Evolutionary conservation across 495 filamentous ascomycete species (phyloP).

Genomic region (Bathelium albidoporum): DNA sequence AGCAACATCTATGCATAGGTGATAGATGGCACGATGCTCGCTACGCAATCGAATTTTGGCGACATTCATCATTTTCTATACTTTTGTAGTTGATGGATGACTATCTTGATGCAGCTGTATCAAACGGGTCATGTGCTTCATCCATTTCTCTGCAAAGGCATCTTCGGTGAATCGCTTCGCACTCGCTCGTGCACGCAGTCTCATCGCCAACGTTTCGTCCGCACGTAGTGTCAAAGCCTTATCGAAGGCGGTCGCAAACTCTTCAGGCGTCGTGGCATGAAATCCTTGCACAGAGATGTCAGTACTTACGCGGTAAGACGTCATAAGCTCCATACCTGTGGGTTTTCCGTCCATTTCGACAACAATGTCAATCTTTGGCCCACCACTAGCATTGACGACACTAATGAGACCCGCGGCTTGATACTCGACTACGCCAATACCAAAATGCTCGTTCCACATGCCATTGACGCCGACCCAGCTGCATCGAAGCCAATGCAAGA

Average conservation of each 20-base stretch:
- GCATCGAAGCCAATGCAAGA: conserved; percentile 62
- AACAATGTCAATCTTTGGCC: conserved; percentile 88
- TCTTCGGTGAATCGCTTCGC: conserved; percentile 80
- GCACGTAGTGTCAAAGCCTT: conserved; percentile 57
- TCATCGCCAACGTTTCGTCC: conserved; percentile 59
- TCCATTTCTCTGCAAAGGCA: conserved; percentile 69
- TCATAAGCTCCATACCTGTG: conserved; percentile 43
- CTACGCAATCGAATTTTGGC: too few relatives aligned
- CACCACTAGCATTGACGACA: conserved; percentile 86
- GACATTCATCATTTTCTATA: not conserved
- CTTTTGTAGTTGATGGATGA: not conserved
- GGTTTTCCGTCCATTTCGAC: conserved; percentile 61
- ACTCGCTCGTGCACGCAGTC: conserved; percentile 60
- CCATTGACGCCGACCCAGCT: conserved; percentile 82
- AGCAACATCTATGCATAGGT: too few relatives aligned
- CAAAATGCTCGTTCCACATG: conserved; percentile 99
- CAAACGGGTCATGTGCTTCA: conserved; percentile 57
- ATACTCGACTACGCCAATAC: conserved; percentile 96
- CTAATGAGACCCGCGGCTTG: conserved; percentile 86
- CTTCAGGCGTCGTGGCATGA: conserved; percentile 61
- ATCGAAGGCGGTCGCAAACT: conserved; percentile 71
- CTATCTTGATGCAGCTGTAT: conserved; percentile 38
- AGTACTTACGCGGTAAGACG: not conserved
- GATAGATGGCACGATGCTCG: too few relatives aligned
- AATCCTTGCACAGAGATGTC: conserved; percentile 46